Base-by-base conservation (phyloP, 495 filamentous ascomycete species). In the Penicillium crystallinum region DNA sequence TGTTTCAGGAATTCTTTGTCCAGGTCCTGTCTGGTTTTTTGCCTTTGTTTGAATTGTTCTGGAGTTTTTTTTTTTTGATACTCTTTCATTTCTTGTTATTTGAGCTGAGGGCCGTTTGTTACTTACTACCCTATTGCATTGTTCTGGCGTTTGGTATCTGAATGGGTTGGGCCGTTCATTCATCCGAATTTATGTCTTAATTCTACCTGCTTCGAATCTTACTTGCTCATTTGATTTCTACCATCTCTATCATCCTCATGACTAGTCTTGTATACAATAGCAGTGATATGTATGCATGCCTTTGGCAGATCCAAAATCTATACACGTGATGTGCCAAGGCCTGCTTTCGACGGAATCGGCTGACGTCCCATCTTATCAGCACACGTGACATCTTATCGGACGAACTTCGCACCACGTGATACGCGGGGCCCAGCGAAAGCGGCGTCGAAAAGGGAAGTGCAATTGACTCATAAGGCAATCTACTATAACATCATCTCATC, bases 111-210 rank as follows among this genome's bases (percentile, higher is more conserved):
- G 56, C 33, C 52, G 23, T 27, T 61, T 48, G 40, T 43, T 21
- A 43, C 34, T 29, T 41, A 38, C 36, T 56, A 50, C 46, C n/a
- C 55, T 30, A 45, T 22, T 56, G 64, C 64, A 66, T 66, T 52
- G 61, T 60, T 62, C 18, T 40, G 64, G 64, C 58, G 64, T 56
- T 66, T 56, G 49, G 58, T 54, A 49, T 46, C 40, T 53, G 29
- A 44, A 52, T 35, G 25, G n/a, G n/a, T 43, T 47, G 51, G 51
- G 35, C 43, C 15, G 41, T 52, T 46, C 4, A n/a, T 15, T 15
- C 25, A 17, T 25, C 22, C 10, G 15, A 25, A 2, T 43, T 18
- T 43, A 17, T 43, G n/a, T n/a, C 23, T 43, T 42, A 29, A 43
- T 43, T 3, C 18, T 43, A 33, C 18, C 18, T 45, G 9, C 25